Conservation (phyloP, 805 yeast species). For the Candida coleopterorum region DNA sequence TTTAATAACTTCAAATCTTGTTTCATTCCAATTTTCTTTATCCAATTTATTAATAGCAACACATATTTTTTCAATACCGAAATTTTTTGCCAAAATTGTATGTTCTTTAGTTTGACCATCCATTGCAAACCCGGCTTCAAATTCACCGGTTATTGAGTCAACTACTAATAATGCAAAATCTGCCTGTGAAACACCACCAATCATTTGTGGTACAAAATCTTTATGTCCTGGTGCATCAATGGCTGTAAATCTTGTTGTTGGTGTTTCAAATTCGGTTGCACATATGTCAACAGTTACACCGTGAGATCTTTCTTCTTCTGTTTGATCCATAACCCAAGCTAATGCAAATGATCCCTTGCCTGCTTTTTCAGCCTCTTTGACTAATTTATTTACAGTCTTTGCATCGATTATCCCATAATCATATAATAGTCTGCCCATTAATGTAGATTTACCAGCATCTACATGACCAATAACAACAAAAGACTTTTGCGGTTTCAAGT, state of each 20-base stretch:
- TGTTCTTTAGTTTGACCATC: slow-evolving; percentile 82
- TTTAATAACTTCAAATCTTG: slow-evolving; percentile 48
- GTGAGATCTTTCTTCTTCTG: slow-evolving; percentile 65
- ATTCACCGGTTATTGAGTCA: slow-evolving; percentile 61
- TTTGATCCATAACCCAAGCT: slow-evolving; percentile 85
- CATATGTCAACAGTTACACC: slow-evolving; percentile 81
- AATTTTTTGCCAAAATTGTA: slow-evolving; percentile 57
- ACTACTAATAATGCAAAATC: slow-evolving; percentile 70
- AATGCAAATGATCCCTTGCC: slow-evolving; percentile 80
- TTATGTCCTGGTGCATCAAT: slow-evolving; percentile 84
- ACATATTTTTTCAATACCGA: slow-evolving; percentile 60
- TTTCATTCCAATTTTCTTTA: slow-evolving; percentile 50
- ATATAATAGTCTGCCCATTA: slow-evolving; percentile 67
- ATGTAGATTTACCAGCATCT: slow-evolving; percentile 80
- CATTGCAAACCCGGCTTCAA: slow-evolving; percentile 61
- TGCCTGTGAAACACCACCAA: slow-evolving; percentile 77
- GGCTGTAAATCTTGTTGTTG: slow-evolving; percentile 52
- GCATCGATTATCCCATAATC: slow-evolving; percentile 66
- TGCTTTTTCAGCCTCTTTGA: slow-evolving; percentile 57
- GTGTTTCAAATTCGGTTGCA: slow-evolving; percentile 61
- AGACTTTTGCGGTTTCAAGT: slow-evolving; percentile 52
- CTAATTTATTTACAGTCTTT: slow-evolving; percentile 56
- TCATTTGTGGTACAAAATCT: slow-evolving; percentile 83
- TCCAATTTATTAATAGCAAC: slow-evolving; percentile 73
- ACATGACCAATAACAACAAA: slow-evolving; percentile 84